phyloP scores from a whole-genome alignment of 2,329 filamentous ascomycete species.

The Penicillium olsonii region DNA sequence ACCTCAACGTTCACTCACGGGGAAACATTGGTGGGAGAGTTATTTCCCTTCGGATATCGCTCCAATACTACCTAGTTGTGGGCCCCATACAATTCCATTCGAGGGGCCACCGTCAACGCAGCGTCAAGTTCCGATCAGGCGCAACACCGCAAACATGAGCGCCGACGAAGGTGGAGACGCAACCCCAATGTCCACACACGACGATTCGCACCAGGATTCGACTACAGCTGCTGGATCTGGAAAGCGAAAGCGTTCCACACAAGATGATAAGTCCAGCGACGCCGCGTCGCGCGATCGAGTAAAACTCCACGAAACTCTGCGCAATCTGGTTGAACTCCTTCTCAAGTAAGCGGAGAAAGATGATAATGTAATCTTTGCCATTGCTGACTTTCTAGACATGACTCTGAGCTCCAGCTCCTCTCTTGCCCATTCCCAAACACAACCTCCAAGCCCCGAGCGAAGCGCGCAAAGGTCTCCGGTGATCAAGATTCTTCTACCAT shows the following conservation, averaged over 20 bases:
- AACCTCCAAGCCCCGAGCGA: slow-evolving; percentile 42
- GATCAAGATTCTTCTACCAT: slow-evolving; percentile 39
- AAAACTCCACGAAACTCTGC: slow-evolving; percentile 37
- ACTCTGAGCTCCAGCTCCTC: slow-evolving; percentile 46
- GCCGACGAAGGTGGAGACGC: slow-evolving; percentile 38
- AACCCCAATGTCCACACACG: slow-evolving; percentile 37
- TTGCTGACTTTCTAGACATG: slow-evolving; percentile 39
- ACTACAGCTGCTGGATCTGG: slow-evolving; percentile 36
- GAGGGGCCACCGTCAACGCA: slow-evolving; percentile 18
- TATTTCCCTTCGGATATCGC: slow-evolving; percentile 14
- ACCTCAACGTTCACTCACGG: slow-evolving; percentile 21
- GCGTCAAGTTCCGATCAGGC: slow-evolving; percentile 20
- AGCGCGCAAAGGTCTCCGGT: slow-evolving; percentile 44
- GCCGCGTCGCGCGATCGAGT: slow-evolving; percentile 31
- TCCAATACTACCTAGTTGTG: slow-evolving; percentile 5
- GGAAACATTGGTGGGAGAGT: slow-evolving; percentile 8
- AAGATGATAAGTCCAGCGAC: slow-evolving; percentile 31
- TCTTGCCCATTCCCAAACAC: slow-evolving; percentile 41
- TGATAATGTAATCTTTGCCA: no score
- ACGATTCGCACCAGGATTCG: slow-evolving; percentile 34
- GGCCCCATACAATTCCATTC: slow-evolving; percentile 7
- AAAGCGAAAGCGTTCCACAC: slow-evolving; percentile 45
- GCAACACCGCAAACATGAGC: slow-evolving; percentile 36
- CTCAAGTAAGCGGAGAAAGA: slow-evolving; percentile 38
- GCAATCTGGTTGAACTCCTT: slow-evolving; percentile 36